These are phyloP conservation scores for Didymella sp. DNA, from an alignment of 2,329 filamentous ascomycete species.

Conservation along the genomic window DNA sequence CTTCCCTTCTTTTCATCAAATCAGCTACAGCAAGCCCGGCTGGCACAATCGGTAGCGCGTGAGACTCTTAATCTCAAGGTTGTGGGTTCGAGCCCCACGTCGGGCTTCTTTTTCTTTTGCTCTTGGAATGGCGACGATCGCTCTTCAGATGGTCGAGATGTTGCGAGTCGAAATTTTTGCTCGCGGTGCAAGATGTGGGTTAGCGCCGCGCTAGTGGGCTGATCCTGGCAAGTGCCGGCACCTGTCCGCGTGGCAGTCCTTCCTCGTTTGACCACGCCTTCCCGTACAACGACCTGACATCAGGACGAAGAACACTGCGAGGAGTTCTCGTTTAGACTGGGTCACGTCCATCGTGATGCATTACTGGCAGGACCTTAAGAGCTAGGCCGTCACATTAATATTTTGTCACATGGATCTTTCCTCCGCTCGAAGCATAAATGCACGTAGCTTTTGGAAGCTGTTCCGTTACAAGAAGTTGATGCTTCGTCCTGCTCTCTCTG, in stretches of 20 bases:
- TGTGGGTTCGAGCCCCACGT: conserved; percentile 60
- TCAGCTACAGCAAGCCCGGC: conserved; percentile 26
- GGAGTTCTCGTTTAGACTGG: too few relatives aligned
- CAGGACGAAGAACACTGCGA: too few relatives aligned
- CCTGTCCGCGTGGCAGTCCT: not conserved
- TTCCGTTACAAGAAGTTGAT: too few relatives aligned
- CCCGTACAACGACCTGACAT: too few relatives aligned
- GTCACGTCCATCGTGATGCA: too few relatives aligned
- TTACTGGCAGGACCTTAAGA: not conserved
- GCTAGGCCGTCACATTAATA: not conserved
- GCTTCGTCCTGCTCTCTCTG: not conserved
- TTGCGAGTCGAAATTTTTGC: not conserved
- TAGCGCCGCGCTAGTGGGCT: not conserved
- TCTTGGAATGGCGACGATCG: not conserved
- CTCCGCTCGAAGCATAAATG: too few relatives aligned
- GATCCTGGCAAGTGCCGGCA: not conserved
- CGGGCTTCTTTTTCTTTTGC: conserved; percentile 22
- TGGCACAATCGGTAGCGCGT: conserved; percentile 38
- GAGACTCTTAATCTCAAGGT: conserved; percentile 38
- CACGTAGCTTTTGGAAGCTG: too few relatives aligned
- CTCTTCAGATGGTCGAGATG: not conserved
- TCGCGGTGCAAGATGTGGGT: not conserved
- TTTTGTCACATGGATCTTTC: not conserved
- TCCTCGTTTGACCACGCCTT: not conserved
- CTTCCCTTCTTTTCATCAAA: conserved; percentile 1